phyloP scores from a whole-genome alignment of 2,329 filamentous ascomycete species.

The Macrophomina pseudophaseolina region DNA sequence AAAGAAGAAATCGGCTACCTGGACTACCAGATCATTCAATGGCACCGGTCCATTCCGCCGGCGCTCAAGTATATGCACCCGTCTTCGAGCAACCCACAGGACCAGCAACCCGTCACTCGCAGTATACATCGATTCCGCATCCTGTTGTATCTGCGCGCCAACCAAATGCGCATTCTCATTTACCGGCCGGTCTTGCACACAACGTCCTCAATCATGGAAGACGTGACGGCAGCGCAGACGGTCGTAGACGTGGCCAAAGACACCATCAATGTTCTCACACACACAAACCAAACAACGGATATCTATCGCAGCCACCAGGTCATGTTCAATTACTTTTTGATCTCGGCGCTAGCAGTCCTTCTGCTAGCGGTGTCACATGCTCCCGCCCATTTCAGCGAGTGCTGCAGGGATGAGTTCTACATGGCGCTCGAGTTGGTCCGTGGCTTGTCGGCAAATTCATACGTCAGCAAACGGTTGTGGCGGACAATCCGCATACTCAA shows the following conservation, averaged over 20 bases:
- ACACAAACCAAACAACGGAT: constrained; percentile 73
- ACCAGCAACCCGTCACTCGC: constrained; percentile 58
- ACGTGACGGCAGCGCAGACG: constrained; percentile 73
- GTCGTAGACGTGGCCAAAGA: constrained; percentile 78
- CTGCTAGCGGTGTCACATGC: constrained; percentile 79
- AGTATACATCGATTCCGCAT: constrained; percentile 77
- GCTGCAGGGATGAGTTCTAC: constrained; percentile 78
- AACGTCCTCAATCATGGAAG: constrained; percentile 78
- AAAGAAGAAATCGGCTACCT: constrained; percentile 78
- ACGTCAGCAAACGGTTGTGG: constrained; percentile 75
- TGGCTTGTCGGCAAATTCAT: constrained; percentile 72
- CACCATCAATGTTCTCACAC: constrained; percentile 72
- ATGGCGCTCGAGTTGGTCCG: constrained; percentile 76
- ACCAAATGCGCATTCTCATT: constrained; percentile 88
- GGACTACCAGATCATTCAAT: constrained; percentile 82
- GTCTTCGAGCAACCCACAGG: constrained; percentile 49
- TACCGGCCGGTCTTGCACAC: constrained; percentile 88
- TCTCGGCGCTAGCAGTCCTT: constrained; percentile 74
- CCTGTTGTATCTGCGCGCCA: constrained; percentile 82
- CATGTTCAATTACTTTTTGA: constrained; percentile 81
- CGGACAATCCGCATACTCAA: constrained; percentile 72
- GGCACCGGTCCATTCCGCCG: constrained; percentile 77
- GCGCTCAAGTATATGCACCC: constrained; percentile 66
- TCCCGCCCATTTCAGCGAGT: constrained; percentile 70
- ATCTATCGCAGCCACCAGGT: constrained; percentile 74